Evolutionary conservation across 768 basidiomycete genomes (phyloP), one percentile per base, ranked within the genome.

Genomic region (Boletus reticuloceps): DNA sequence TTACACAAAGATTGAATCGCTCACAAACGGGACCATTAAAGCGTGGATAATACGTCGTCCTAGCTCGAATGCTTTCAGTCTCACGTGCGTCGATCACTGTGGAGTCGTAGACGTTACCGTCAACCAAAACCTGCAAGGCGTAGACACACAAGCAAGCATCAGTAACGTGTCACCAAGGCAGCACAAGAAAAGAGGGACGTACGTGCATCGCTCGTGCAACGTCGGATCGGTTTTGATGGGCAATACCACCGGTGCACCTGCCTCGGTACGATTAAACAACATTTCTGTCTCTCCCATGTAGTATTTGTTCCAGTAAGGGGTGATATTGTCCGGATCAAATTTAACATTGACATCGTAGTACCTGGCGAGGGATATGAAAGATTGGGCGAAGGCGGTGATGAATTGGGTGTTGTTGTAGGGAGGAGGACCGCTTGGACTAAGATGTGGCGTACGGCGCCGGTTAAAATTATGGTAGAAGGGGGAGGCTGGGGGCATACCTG

Each of bases 321-420:
- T 61, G 49, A 66, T 57, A 22, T 61, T 55, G 6, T 19, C 47
- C 8, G 51, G 53, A 19, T 65, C 58, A 5, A 61, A 51, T 31
- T 57, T 65, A 1, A 2, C 16, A 49, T 70, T 67, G 39, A 63
- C 58, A 47, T 73, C 63, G 29, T 64, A 38, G 46, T 54, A 56
- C 45, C 47, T 64, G 12, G 50, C 61, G 22, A 66, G 36, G 5
- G 67, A 59, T 43, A 69, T 56, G 53, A 73, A 70, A 1, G 61
- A 58, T 22, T 67, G 51, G 1, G 58, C 54, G 50, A 73, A 74
- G 1, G 70, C 64, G 0, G 58, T 58, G 44, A 64, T 58, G 60
- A 74, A 72, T 6, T 64, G 63, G 0, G 71, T 6, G 31, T 61
- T 49, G 14, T 74, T 69, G 27, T 70, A 60, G 0, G 64, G 38